A percentile compares a stretch with the other conserved stretches of the same genome.
Conservation (phyloP, 306 rosid species). For the Datisca glomerata region DNA sequence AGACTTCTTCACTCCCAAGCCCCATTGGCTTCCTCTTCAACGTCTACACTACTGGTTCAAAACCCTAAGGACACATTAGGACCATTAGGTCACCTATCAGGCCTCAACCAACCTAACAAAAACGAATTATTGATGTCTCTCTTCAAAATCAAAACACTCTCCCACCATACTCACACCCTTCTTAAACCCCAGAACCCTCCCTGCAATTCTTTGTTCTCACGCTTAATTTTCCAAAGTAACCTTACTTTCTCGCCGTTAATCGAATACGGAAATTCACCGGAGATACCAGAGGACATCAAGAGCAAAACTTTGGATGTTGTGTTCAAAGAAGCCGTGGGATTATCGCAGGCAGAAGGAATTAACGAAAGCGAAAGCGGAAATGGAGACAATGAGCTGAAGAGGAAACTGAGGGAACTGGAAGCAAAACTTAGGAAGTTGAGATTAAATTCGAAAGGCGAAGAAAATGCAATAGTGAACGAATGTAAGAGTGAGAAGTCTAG, state of each 20-base stretch:
- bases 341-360: slow-evolving; percentile 9
- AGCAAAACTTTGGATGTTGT: slow-evolving; percentile 25
- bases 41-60: too few relatives aligned
- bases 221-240: slow-evolving; percentile 18
- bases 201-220: slow-evolving; percentile 5
- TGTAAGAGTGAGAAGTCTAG: background rate
- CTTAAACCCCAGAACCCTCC: slow-evolving; percentile 12
- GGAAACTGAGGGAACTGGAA: slow-evolving; percentile 19
- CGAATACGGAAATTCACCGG: slow-evolving; percentile 7
- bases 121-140: too few relatives aligned
- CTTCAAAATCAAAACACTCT: slow-evolving; percentile 18
- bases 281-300: slow-evolving; percentile 1
- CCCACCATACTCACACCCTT: slow-evolving; percentile 17
- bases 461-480: background rate
- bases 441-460: slow-evolving; percentile 10
- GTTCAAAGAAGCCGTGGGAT: slow-evolving; percentile 29
- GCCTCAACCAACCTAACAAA: too few relatives aligned
- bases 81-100: too few relatives aligned
- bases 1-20: too few relatives aligned
- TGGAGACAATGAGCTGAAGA: slow-evolving; percentile 17
- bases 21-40: too few relatives aligned
- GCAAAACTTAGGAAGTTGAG: slow-evolving; percentile 17
- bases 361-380: slow-evolving; percentile 3
- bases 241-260: slow-evolving; percentile 11
- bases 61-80: too few relatives aligned